Evolutionary conservation across 2,329 filamentous ascomycete genomes (phyloP), one percentile per base, ranked within the genome.

Genomic region (Zasmidium angulare): DNA sequence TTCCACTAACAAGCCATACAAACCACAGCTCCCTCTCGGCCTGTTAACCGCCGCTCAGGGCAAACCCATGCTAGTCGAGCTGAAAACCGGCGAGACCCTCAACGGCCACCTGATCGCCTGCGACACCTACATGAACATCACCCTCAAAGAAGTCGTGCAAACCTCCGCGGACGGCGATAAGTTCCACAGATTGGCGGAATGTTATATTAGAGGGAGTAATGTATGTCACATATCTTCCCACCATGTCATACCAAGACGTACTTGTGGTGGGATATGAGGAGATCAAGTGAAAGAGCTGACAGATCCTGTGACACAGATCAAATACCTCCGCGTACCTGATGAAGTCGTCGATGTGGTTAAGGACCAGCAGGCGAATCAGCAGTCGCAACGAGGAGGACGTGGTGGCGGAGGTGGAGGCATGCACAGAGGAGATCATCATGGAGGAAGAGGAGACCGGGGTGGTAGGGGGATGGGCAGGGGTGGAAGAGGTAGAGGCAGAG

Each of bases 71-170:
- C 88, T 96, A 58, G 93, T 97, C 66, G 93, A 97, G 81, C 89
- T 97, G 67, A 97, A 97, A 83, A 96, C 93, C 73, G 93, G 93
- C 79, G 93, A 99, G 78, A 98, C 95, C 0, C 85, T 99, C 62
- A 99, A 98, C 79, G 95, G 95, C 64, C 92, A 97, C 73, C 82
- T 99, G 60, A 89, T 97, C 76, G 91, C 89, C 76, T 99, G 93
- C 86, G 95, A 99, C 77, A 99, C 93, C 51, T 99, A 95, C 92
- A 99, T 99, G 95, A 99, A 99, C 79, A 81, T 99, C 69, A 98
- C 93, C 1, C 79, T 99, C 67, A 96, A 95, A 77, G 95, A 98
- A 76, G 96, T 99, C 21, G 91, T 98, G 36, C 93, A 98, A 78
- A 98, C 95, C 19, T 96, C 89, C 74, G 88, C 93, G 22, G 93